A percentile compares a stretch with the other conserved stretches of the same genome.
These are phyloP conservation scores for Talaromyces sp. DNA, from an alignment of 2,329 filamentous ascomycete species.

Conservation along the genomic window DNA sequence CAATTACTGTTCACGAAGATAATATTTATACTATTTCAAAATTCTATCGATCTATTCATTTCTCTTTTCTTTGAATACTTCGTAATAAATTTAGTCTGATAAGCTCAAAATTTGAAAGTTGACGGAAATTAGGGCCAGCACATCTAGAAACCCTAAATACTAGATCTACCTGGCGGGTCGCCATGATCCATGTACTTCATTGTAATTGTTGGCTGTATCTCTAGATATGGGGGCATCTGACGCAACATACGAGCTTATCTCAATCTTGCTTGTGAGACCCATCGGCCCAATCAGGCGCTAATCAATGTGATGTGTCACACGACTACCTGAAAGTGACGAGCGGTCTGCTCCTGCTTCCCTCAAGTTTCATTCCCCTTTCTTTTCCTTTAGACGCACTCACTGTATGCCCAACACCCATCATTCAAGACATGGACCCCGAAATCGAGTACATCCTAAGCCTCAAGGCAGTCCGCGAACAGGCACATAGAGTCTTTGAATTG, in stretches of 20 bases:
- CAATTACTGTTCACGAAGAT: too few relatives aligned
- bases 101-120: too few relatives aligned
- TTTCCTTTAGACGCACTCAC: background rate
- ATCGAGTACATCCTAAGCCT: conserved; percentile 16
- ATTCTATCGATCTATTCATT: too few relatives aligned
- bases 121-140: too few relatives aligned
- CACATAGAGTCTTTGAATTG: background rate
- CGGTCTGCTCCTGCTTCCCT: background rate
- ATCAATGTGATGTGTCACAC: background rate
- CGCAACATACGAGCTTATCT: background rate
- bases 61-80: too few relatives aligned
- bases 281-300: background rate
- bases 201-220: background rate
- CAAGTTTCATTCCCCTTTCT: background rate
- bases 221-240: background rate
- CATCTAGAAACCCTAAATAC: too few relatives aligned
- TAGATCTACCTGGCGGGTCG: background rate
- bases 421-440: background rate
- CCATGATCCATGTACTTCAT: background rate
- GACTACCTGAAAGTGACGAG: background rate
- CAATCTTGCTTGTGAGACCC: background rate
- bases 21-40: too few relatives aligned
- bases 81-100: too few relatives aligned
- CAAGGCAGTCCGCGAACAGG: background rate
- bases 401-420: background rate